Conservation (phyloP, 2,329 filamentous ascomycete species). For the Xylariales sp. region DNA sequence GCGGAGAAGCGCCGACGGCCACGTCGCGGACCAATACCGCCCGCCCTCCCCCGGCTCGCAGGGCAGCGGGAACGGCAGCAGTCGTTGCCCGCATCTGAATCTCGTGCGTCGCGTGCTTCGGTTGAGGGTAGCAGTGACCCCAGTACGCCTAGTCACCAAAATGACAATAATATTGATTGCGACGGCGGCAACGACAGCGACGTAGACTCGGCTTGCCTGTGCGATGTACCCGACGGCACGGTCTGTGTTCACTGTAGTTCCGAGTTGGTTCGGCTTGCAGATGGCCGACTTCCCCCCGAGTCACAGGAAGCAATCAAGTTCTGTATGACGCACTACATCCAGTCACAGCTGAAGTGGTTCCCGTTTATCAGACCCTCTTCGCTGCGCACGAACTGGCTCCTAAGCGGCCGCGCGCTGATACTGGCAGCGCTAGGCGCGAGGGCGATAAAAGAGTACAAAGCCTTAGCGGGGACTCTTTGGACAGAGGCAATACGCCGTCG, state of each 20-base stretch:
- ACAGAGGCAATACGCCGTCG: constrained; percentile 12
- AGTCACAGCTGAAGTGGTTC: constrained; percentile 33
- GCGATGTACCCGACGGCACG: constrained; percentile 25
- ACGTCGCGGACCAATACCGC: constrained; percentile 28
- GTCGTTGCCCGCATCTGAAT: background rate
- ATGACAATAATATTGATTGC: background rate
- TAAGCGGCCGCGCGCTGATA: constrained; percentile 28
- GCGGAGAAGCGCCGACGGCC: constrained; percentile 30
- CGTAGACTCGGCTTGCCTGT: constrained; percentile 9
- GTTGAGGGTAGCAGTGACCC: background rate
- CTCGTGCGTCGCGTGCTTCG: background rate
- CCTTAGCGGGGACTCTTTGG: constrained; percentile 15
- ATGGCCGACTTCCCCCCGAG: constrained; percentile 16
- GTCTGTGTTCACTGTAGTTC: constrained; percentile 25
- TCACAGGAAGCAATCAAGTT: constrained; percentile 27
- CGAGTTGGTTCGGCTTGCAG: constrained; percentile 22
- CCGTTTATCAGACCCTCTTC: constrained; percentile 24
- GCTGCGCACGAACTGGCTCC: constrained; percentile 26
- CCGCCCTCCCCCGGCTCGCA: constrained; percentile 9
- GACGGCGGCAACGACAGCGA: background rate
- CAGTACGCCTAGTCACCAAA: background rate
- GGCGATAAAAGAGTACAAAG: constrained; percentile 31
- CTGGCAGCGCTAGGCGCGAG: constrained; percentile 26
- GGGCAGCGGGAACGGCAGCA: background rate
- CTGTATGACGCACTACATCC: constrained; percentile 31